Conservation (phyloP, 495 filamentous ascomycete species). For the Aspergillus sparsus region DNA sequence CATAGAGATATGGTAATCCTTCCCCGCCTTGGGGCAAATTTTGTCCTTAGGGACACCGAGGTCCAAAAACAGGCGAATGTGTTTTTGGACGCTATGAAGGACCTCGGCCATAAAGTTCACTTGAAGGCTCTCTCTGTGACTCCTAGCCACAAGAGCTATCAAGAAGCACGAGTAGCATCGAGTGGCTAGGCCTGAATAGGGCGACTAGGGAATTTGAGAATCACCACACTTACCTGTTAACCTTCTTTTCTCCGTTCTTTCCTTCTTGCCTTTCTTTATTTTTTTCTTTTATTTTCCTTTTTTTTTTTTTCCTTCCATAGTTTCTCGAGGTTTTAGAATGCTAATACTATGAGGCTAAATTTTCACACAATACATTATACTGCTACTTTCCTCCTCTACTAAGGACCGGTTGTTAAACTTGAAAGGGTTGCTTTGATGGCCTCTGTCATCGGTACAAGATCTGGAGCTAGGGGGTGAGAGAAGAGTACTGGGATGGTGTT, state of each 20-base stretch:
- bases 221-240: not conserved
- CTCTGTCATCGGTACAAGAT: too few species aligned
- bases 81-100: not conserved
- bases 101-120: not conserved
- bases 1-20: constrained; percentile 1
- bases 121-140: not conserved
- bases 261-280: not conserved
- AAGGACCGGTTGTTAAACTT: not conserved
- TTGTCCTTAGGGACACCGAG: not conserved
- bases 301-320: not conserved
- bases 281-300: not conserved
- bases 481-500: too few species aligned
- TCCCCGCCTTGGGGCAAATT: not conserved
- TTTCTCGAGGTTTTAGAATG: not conserved
- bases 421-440: not conserved
- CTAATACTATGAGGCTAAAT: not conserved
- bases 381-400: not conserved
- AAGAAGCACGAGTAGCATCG: not conserved
- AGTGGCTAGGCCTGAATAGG: not conserved
- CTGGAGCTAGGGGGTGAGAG: too few species aligned
- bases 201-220: not conserved
- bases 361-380: not conserved
- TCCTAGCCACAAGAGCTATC: not conserved
- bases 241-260: not conserved
- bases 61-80: not conserved